Conservation (phyloP, 1,284 basidiomycete genomes). For the Cutaneotrichosporon cavernicola region DNA sequence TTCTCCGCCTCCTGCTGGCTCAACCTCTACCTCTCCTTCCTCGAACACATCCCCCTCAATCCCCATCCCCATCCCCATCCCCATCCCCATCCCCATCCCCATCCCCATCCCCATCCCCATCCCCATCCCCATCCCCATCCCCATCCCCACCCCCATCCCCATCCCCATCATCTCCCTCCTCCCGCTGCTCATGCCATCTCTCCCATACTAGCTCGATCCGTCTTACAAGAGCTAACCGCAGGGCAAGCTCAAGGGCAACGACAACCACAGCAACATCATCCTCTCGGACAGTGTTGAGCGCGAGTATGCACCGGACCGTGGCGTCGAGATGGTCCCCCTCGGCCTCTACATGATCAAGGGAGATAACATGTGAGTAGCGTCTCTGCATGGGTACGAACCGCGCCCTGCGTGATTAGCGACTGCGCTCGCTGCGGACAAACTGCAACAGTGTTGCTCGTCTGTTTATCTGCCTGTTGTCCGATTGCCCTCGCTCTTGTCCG, state of each 20-base stretch:
- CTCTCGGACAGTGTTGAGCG: slow-evolving; percentile 86
- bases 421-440: no score
- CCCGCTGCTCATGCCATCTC: not conserved
- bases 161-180: not conserved
- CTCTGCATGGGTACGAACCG: not conserved
- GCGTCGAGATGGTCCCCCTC: slow-evolving; percentile 91
- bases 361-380: slow-evolving; percentile 76
- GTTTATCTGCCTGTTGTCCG: no score
- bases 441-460: no score
- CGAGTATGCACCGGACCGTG: slow-evolving; percentile 82
- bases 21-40: not conserved
- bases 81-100: not conserved
- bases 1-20: no score
- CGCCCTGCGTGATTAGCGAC: no score
- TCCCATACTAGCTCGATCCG: not conserved
- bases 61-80: no score
- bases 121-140: not conserved
- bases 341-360: slow-evolving; percentile 96
- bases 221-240: slow-evolving; percentile 46
- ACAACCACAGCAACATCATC: slow-evolving; percentile 90
- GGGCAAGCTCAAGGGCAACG: slow-evolving; percentile 85
- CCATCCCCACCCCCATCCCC: not conserved
- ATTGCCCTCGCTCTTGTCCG: not conserved
- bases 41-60: not conserved
- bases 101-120: not conserved